Conservation (phyloP, 2,329 filamentous ascomycete species). For the Fusarium sp. region DNA sequence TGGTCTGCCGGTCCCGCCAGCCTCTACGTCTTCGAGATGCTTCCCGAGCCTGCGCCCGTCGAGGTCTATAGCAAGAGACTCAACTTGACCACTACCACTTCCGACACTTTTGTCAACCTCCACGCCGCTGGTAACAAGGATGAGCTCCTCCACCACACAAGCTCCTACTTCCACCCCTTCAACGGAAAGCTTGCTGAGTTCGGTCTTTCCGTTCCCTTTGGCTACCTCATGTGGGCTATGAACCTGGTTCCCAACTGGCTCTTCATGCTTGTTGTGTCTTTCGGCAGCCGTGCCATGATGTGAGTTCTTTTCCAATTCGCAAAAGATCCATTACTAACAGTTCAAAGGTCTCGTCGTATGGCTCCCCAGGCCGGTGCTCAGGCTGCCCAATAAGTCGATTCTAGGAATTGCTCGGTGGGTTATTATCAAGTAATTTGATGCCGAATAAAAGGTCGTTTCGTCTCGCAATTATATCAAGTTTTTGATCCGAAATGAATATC, state of each 20-base stretch:
- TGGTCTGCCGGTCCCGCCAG: constrained; percentile 76
- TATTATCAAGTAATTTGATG: constrained; percentile 27
- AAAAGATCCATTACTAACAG: constrained; percentile 43
- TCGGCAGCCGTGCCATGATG: constrained; percentile 82
- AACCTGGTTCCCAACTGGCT: constrained; percentile 78
- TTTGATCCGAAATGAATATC: constrained; percentile 27
- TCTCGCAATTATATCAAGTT: constrained; percentile 32
- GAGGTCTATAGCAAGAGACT: constrained; percentile 75
- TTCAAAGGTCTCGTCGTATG: constrained; percentile 57
- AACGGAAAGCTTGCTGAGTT: constrained; percentile 75
- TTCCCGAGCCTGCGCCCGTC: constrained; percentile 73
- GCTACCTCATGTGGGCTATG: constrained; percentile 76
- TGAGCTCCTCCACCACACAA: constrained; percentile 62
- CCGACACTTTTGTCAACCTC: constrained; percentile 72
- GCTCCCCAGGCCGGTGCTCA: constrained; percentile 34
- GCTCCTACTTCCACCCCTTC: constrained; percentile 79
- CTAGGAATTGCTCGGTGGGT: constrained; percentile 3
- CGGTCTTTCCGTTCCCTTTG: constrained; percentile 73
- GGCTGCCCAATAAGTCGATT: constrained; percentile 37
- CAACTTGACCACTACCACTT: constrained; percentile 77
- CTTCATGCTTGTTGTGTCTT: constrained; percentile 81
- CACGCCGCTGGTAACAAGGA: constrained; percentile 66
- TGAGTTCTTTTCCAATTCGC: constrained; percentile 60
- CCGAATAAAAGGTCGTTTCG: constrained; percentile 29
- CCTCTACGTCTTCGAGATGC: constrained; percentile 76